phyloP scores from a whole-genome alignment of 495 filamentous ascomycete species.

The Aspergillus kassunensis region DNA sequence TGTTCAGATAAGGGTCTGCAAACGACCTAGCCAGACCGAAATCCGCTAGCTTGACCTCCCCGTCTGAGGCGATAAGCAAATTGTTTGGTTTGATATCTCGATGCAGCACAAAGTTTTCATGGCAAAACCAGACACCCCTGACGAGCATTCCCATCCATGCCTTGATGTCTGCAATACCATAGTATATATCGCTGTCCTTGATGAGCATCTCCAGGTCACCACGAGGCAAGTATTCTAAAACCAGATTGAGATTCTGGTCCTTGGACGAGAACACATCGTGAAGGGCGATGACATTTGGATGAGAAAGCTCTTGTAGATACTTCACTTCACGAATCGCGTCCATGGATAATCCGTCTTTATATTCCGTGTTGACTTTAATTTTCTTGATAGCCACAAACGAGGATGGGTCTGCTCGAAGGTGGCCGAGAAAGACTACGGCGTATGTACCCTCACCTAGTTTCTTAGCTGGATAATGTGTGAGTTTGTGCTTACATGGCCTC shows the following conservation, averaged over 20 bases:
- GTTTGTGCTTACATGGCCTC: not conserved
- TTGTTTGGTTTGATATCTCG: constrained; percentile 99
- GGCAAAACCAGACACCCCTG: constrained; percentile 95
- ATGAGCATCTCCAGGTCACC: constrained; percentile 95
- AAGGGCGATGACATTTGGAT: constrained; percentile 91
- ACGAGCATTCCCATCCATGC: constrained; percentile 97
- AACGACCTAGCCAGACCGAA: constrained; percentile 91
- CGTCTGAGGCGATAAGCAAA: constrained; percentile 85
- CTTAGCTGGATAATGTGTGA: constrained; percentile 50
- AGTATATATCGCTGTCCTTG: constrained; percentile 72
- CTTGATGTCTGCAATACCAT: constrained; percentile 83
- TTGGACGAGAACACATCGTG: constrained; percentile 90
- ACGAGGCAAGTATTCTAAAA: constrained; percentile 85
- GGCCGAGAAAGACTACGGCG: constrained; percentile 88
- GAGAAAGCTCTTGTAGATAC: constrained; percentile 88
- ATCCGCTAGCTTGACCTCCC: constrained; percentile 93
- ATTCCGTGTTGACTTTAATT: constrained; percentile 88
- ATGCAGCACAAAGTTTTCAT: constrained; percentile 90
- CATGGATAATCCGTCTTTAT: constrained; percentile 79
- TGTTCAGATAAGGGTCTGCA: constrained; percentile 78
- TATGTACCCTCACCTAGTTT: constrained; percentile 97
- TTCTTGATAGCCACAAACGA: constrained; percentile 92
- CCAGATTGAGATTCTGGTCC: constrained; percentile 88
- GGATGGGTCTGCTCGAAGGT: constrained; percentile 63
- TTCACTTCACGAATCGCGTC: constrained; percentile 96